A percentile compares a stretch with the other conserved stretches of the same genome.
Conservation (phyloP, 495 filamentous ascomycete genomes). For the Trichoderma asperelloides region DNA sequence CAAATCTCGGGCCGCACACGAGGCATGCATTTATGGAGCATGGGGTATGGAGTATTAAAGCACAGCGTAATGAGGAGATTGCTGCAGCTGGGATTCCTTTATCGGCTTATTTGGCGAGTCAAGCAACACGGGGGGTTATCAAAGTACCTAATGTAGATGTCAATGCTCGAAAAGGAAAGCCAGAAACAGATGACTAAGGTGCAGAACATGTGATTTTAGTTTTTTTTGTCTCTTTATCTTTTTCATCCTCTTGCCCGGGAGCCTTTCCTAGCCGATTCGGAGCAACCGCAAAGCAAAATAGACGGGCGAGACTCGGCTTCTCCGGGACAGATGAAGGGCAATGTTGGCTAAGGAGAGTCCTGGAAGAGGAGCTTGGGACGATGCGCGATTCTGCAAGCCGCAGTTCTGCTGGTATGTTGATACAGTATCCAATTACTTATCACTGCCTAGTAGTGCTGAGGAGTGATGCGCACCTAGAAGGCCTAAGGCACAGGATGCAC, state of each 20-base stretch:
- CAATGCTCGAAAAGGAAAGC: not conserved
- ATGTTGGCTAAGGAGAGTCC: too few relatives aligned
- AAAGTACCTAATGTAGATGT: not conserved
- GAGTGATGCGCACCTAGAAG: too few relatives aligned
- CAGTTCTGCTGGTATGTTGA: too few relatives aligned
- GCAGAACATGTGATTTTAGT: not conserved
- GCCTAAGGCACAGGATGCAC: too few relatives aligned
- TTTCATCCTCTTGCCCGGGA: not conserved
- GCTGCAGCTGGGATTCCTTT: not conserved
- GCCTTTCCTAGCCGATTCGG: not conserved
- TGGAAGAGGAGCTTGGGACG: too few relatives aligned
- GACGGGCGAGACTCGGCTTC: not conserved
- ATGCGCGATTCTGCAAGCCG: not conserved
- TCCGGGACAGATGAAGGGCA: not conserved
- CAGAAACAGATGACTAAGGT: not conserved
- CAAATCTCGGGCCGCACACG: not conserved
- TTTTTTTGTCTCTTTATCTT: not conserved
- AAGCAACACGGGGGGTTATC: too few relatives aligned
- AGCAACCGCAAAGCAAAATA: not conserved
- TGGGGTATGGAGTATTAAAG: not conserved
- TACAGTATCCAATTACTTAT: too few relatives aligned
- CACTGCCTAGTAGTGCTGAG: too few relatives aligned
- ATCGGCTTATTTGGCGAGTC: not conserved
- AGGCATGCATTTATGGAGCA: not conserved
- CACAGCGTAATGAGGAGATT: not conserved